These are phyloP conservation scores for Candida sanyaensis DNA, from an alignment of 1,139 yeast genomes.

Conservation along the genomic window DNA sequence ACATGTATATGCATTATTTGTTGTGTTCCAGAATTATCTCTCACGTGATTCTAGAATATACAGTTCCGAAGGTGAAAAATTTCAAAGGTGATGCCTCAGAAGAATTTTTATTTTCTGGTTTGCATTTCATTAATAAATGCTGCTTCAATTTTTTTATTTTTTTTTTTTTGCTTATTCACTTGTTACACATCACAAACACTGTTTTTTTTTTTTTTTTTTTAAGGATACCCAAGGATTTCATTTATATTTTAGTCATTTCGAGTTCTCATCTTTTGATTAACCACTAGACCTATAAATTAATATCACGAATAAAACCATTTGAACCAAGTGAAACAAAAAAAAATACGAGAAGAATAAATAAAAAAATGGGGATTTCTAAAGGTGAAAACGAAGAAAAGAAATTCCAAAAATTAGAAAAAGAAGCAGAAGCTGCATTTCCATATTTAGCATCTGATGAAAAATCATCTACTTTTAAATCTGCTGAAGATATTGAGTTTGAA, in stretches of 20 bases:
- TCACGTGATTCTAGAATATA: not conserved
- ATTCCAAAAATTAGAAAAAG: slow-evolving; percentile 42
- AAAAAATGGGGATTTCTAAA: slow-evolving; percentile 8
- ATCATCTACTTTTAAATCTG: slow-evolving; percentile 44
- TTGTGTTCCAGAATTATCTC: not conserved
- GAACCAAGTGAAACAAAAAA: not conserved
- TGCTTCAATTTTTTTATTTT: not conserved
- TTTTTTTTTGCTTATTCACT: not conserved
- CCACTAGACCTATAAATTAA: too few species aligned
- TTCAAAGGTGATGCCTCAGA: slow-evolving; percentile 1
- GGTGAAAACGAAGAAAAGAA: slow-evolving; percentile 11
- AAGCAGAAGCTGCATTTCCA: slow-evolving; percentile 60
- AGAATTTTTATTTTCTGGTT: not conserved
- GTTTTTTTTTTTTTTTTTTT: too few species aligned
- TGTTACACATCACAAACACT: slow-evolving; percentile 1
- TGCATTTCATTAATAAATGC: not conserved
- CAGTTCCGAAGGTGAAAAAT: not conserved
- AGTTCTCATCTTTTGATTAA: too few species aligned
- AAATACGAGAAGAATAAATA: not conserved
- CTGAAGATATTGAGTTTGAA: slow-evolving; percentile 25
- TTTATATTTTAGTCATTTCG: not conserved
- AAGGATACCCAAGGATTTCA: not conserved
- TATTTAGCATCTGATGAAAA: slow-evolving; percentile 75
- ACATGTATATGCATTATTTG: not conserved
- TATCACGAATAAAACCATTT: too few species aligned